Base-by-base conservation (phyloP, 179 eudicot species). In the Gypsophila paniculata region DNA sequence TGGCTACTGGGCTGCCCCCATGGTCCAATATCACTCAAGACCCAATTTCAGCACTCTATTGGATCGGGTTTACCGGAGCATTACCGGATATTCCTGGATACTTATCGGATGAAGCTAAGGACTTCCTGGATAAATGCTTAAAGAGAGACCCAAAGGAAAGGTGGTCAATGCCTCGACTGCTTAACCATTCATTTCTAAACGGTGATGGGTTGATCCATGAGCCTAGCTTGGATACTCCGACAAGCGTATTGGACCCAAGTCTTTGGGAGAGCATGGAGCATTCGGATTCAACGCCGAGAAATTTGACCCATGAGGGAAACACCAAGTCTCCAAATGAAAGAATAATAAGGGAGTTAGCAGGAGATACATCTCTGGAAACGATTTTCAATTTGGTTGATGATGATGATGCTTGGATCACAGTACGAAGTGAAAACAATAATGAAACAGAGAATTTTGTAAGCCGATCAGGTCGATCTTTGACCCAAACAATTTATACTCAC, bases 1-100 rank as follows among this genome's bases (percentile, higher is more conserved):
- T 82, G 83, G 86, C 71, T 38, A 80, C 83, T 0, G 81, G 86
- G 46, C 38, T 67, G 2, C 68, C 71, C 2, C 83, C 86, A 38
- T 82, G 86, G 83, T 17, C 44, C 38, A 78, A 72, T 19, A 55
- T 64, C 7, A 19, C 39, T 36, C 74, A 70, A 39, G 82, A 78
- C 73, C 79, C 79, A 29, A 64, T 80, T 29, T 71, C 75, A 3
- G 77, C 81, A 26, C 44, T 82, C 0, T 80, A 74, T 57, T 22
- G 46, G 29, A 75, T 82, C 21, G 86, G 86, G 70, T 79, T 74
- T 69, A 71, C 81, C 4, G 74, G 62, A 34, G 49, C 69, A 8
- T 44, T 38, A 42, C 85, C 83, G 0, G 46, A 77, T 22, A 55
- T 68, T 22, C 81, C 85, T 14, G 67, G 23, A 15, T 68, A 53